Conservation (phyloP, 2,329 filamentous ascomycete species). For the Alternaria hordeiaustralica region DNA sequence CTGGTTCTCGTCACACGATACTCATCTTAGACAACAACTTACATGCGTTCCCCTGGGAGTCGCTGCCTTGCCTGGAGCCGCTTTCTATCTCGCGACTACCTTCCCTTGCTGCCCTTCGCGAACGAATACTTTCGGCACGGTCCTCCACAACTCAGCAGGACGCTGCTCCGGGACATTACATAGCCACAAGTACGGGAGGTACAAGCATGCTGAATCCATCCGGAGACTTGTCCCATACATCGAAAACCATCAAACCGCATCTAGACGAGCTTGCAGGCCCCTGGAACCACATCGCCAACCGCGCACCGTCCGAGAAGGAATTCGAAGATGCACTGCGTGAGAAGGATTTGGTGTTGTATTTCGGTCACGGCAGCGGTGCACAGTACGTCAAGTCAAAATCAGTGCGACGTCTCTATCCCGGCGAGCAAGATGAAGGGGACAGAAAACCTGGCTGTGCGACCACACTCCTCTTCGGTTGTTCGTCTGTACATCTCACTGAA, state of each 20-base stretch:
- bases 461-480: conserved; percentile 92
- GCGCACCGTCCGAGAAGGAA: conserved; percentile 75
- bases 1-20: conserved; percentile 71
- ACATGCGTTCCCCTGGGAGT: conserved; percentile 95
- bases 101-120: conserved; percentile 80
- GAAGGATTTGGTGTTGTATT: conserved; percentile 84
- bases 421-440: conserved; percentile 45
- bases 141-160: conserved; percentile 10
- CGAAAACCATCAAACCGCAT: conserved; percentile 72
- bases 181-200: conserved; percentile 59
- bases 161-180: conserved; percentile 53
- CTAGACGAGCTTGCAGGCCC: conserved; percentile 58
- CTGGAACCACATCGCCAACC: conserved; percentile 74
- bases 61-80: conserved; percentile 80
- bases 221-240: conserved; percentile 80
- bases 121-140: conserved; percentile 69
- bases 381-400: conserved; percentile 91
- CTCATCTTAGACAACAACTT: conserved; percentile 90
- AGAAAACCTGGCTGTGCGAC: conserved; percentile 67
- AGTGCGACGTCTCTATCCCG: conserved; percentile 72
- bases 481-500: conserved; percentile 79
- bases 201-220: conserved; percentile 90
- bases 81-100: conserved; percentile 86
- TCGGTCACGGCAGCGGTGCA: conserved; percentile 92
- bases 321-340: conserved; percentile 72